A percentile compares a stretch with the other conserved stretches of the same genome.
These are phyloP conservation scores for Candida krabiensis DNA, from an alignment of 805 yeast species.

Conservation along the genomic window DNA sequence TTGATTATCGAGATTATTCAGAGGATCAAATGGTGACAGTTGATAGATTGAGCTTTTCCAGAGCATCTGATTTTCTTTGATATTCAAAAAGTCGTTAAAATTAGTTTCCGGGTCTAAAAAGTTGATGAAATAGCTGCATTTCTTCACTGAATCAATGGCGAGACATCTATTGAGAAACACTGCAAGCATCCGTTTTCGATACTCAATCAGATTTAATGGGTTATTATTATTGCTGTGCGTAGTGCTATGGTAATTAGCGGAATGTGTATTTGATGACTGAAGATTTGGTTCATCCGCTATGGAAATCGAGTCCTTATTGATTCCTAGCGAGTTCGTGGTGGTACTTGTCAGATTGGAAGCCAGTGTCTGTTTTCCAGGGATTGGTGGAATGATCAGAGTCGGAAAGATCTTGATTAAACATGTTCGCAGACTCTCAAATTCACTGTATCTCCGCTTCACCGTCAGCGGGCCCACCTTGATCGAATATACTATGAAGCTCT, in stretches of 20 bases:
- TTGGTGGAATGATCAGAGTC: constrained; percentile 84
- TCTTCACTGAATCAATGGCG: constrained; percentile 52
- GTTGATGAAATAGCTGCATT: constrained; percentile 63
- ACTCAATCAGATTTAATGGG: constrained; percentile 39
- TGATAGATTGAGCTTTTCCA: constrained; percentile 49
- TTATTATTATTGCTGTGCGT: constrained; percentile 5
- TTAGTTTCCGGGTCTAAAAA: constrained; percentile 83
- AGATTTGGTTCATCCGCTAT: constrained; percentile 7
- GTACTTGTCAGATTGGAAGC: constrained; percentile 33
- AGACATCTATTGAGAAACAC: constrained; percentile 79
- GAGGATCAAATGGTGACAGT: constrained; percentile 63
- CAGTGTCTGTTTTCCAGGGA: constrained; percentile 81
- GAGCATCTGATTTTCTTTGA: constrained; percentile 54
- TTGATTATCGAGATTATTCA: constrained; percentile 49
- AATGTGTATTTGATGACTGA: constrained; percentile 5
- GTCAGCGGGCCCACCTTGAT: constrained; percentile 59
- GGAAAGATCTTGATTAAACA: constrained; percentile 75
- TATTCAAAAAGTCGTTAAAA: constrained; percentile 72
- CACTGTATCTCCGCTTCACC: constrained; percentile 86
- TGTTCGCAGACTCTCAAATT: constrained; percentile 80
- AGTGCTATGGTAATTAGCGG: constrained; percentile 1
- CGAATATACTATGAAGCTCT: constrained; percentile 74
- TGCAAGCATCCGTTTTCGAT: constrained; percentile 71
- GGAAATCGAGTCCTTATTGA: constrained; percentile 9
- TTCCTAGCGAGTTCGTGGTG: constrained; percentile 29